Evolutionary conservation across 208 protist genomes (phyloP).

Genomic region (Leishmania amazonensis): DNA sequence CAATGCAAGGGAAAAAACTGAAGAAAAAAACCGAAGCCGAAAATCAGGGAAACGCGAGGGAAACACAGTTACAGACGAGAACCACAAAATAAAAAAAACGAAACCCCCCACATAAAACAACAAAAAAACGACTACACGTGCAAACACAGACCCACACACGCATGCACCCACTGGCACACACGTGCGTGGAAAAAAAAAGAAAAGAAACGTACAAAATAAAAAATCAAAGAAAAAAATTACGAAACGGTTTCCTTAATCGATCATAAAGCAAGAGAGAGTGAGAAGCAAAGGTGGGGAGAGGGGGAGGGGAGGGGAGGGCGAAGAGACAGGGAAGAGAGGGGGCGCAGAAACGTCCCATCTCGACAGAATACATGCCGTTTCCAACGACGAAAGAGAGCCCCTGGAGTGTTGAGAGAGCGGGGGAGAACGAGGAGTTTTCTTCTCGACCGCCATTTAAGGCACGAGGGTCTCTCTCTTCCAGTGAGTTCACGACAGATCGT

Average conservation of each 20-base stretch:
- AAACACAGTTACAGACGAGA: background rate
- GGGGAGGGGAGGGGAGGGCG: background rate
- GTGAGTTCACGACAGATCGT: constrained; percentile 2
- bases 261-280: background rate
- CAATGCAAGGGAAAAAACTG: background rate
- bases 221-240: background rate
- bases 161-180: background rate
- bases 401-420: constrained; percentile 4
- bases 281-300: constrained; percentile 10
- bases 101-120: background rate
- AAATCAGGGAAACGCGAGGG: background rate
- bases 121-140: background rate
- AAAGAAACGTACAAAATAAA: background rate
- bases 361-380: background rate
- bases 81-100: background rate
- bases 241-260: background rate
- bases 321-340: constrained; percentile 1
- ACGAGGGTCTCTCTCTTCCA: background rate
- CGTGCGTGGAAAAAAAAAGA: background rate
- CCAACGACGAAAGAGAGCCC: constrained; percentile 3
- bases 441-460: background rate
- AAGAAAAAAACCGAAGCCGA: background rate
- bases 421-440: background rate
- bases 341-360: background rate
- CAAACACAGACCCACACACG: background rate